Evolutionary conservation across 805 yeast species (phyloP), one percentile per base, ranked within the genome.

Genomic region (Debaryomyces tyrocola): DNA sequence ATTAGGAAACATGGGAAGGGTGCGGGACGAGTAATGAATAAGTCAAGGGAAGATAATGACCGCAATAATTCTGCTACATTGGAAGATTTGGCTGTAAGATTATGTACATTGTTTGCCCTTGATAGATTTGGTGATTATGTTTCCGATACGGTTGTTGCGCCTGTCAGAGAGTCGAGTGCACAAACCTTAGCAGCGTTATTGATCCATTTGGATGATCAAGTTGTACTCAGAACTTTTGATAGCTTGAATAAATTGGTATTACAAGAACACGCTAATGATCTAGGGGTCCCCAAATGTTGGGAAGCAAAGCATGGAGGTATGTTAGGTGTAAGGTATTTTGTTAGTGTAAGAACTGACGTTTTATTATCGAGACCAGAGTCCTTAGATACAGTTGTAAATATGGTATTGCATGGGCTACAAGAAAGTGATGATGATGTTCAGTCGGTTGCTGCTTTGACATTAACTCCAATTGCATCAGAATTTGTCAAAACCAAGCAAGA

Each of bases 281-380:
- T 69, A 14, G 18, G 33, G 10, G 24, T 21, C 2, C 81, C 85
- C 3, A 66, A 61, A 47, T 78, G 90, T 45, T 94, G 99, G 99
- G 97, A 95, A 62, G 98, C 97, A 2, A 87, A 94, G 48, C 99
- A 94, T 72, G 99, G 98, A 55, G 99, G 98, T 41, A 83, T 94
- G 84, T 78, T 94, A 10, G 99, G 98, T 0, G 73, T 94, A 43
- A 75, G 96, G 43, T 94, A 94, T 65, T 84, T 94, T 55, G 99
- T 92, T 9, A 85, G 96, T 49, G 90, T 92, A 3, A 77, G 96
- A 56, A 83, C 90, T 0, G 94, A 87, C 52, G 77, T 90, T n/a
- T 70, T 92, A 18, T 72, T 85, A 28, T 64, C 75, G 10, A 78
- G 80, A 44, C 76, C 82, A 2, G 74, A 81, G 12, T 63, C 84